phyloP scores from a whole-genome alignment of 2,329 filamentous ascomycete genomes.

The Biscogniauxia sp. region DNA sequence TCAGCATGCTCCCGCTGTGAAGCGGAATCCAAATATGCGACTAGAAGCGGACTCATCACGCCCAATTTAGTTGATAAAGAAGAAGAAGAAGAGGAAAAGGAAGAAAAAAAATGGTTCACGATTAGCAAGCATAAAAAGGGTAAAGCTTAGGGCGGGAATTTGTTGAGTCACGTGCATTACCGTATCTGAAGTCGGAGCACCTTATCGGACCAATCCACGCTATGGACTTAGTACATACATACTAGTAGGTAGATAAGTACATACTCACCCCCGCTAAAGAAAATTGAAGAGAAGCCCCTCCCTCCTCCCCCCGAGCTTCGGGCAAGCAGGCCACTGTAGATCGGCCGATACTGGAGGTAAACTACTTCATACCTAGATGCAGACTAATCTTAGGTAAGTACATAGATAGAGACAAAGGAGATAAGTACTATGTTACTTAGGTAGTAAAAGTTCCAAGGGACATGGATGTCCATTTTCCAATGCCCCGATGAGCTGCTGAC shows the following conservation, averaged over 20 bases:
- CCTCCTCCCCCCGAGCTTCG: too few species aligned
- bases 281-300: background rate
- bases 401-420: too few species aligned
- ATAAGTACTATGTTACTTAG: too few species aligned
- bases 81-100: conserved; percentile 35
- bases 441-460: too few species aligned
- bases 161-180: background rate
- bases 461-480: too few species aligned
- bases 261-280: background rate
- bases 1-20: conserved; percentile 58
- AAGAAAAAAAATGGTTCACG: conserved; percentile 8
- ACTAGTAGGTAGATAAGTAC: too few species aligned
- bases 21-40: conserved; percentile 54
- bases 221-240: too few species aligned
- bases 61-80: conserved; percentile 75
- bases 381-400: too few species aligned
- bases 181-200: background rate
- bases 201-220: background rate
- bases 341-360: too few species aligned
- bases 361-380: too few species aligned
- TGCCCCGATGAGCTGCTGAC: too few species aligned
- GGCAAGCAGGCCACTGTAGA: too few species aligned
- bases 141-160: conserved; percentile 2
- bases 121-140: conserved; percentile 1
- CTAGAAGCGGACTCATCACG: conserved; percentile 68